phyloP scores from a whole-genome alignment of 2,329 filamentous ascomycete species.

The Fusarium redolens region DNA sequence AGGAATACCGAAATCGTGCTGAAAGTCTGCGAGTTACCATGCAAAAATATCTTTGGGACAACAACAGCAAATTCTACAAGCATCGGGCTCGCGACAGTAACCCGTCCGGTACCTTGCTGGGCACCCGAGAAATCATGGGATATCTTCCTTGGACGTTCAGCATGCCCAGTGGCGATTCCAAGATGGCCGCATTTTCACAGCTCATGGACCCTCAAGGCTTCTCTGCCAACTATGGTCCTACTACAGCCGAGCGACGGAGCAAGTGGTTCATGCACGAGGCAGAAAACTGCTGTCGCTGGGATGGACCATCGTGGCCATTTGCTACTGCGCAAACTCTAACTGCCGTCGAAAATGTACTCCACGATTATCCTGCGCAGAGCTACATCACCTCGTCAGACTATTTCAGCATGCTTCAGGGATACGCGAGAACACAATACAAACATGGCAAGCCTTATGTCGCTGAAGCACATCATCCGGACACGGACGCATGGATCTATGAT shows the following conservation, averaged over 20 bases:
- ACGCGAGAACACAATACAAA: neutral
- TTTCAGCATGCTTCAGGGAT: neutral
- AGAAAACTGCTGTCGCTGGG: neutral
- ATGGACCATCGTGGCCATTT: neutral
- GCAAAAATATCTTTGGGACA: neutral
- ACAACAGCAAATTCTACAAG: neutral
- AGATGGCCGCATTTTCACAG: neutral
- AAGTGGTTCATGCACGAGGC: neutral
- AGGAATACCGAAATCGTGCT: neutral
- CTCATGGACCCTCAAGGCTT: neutral
- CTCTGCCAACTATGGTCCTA: neutral
- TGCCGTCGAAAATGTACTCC: neutral
- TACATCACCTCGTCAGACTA: neutral
- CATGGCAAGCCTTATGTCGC: neutral
- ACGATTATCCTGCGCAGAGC: neutral
- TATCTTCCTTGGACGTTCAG: constrained; percentile 1
- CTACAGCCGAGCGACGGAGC: neutral
- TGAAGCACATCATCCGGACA: neutral
- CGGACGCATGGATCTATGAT: neutral
- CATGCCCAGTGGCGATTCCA: neutral
- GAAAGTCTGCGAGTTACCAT: neutral
- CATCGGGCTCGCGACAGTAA: neutral
- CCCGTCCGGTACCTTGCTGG: neutral
- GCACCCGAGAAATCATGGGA: neutral
- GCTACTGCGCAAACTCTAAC: neutral